Percentiles rank a stretch among this genome's conserved stretches.
Conservation (phyloP, 352 stramenopile genomes). For the Lagenidium sp. region DNA sequence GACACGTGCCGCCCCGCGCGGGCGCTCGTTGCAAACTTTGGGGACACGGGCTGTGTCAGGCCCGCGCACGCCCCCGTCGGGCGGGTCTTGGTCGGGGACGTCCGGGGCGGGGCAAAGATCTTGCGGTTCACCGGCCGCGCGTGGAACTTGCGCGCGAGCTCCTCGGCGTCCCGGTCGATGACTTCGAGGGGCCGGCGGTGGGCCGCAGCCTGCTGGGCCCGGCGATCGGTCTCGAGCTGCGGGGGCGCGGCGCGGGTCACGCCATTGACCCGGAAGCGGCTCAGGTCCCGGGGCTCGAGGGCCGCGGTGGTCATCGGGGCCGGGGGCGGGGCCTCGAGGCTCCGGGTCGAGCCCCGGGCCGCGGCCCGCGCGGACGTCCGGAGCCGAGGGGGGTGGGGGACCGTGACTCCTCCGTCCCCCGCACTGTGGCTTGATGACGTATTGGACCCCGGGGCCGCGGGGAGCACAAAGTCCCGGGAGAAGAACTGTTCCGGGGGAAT, state of each 20-base stretch:
- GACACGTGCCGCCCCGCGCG: constrained; percentile 13
- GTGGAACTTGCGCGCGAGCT: constrained; percentile 74
- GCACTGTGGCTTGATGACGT: not conserved
- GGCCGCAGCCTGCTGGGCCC: constrained; percentile 28
- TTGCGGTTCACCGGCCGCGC: constrained; percentile 46
- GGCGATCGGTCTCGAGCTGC: constrained; percentile 52
- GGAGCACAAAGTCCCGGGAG: constrained; percentile 18
- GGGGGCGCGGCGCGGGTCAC: constrained; percentile 40
- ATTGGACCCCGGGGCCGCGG: not conserved
- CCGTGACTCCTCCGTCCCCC: constrained; percentile 6
- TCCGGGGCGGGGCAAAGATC: constrained; percentile 31
- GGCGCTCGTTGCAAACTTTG: constrained; percentile 33
- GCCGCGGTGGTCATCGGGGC: too few relatives aligned
- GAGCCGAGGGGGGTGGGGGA: constrained; percentile 19
- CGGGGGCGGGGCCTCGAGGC: constrained; percentile 3
- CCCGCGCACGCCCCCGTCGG: constrained; percentile 15
- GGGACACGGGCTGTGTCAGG: constrained; percentile 33
- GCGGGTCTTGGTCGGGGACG: constrained; percentile 8
- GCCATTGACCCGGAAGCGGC: constrained; percentile 18
- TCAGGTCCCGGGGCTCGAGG: too few relatives aligned
- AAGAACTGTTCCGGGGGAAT: constrained; percentile 19
- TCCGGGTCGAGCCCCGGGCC: constrained; percentile 9
- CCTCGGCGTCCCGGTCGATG: constrained; percentile 61
- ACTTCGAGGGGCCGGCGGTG: constrained; percentile 47
- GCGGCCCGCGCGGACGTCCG: constrained; percentile 16